Percentiles rank a stretch among this genome's conserved stretches.
Evolutionary conservation across 2,329 filamentous ascomycete species (phyloP).

Genomic region (Hypoxylon sp.): DNA sequence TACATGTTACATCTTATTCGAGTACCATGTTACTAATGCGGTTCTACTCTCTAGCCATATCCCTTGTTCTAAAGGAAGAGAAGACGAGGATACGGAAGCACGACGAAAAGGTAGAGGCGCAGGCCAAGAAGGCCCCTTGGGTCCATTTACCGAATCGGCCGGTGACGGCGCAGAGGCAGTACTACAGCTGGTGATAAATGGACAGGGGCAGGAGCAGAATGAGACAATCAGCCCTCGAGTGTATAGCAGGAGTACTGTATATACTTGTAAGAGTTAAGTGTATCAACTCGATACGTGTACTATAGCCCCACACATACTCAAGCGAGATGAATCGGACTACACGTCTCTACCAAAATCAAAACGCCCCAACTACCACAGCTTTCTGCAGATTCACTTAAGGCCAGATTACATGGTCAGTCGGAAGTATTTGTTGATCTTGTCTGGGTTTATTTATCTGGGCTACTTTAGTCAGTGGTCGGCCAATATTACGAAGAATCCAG

Average conservation of each 20-base stretch:
- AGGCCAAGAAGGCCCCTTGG: conserved; percentile 83
- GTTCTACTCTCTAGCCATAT: conserved; percentile 69
- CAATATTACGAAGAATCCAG: not conserved
- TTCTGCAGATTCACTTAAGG: not conserved
- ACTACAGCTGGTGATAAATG: conserved; percentile 83
- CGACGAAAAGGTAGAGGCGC: conserved; percentile 81
- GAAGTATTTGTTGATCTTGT: not conserved
- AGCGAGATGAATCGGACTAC: conserved; percentile 6
- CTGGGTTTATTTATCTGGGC: not conserved
- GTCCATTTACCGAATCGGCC: conserved; percentile 87
- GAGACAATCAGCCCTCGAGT: not conserved
- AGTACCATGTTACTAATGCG: conserved; percentile 37
- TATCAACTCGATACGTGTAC: conserved; percentile 35
- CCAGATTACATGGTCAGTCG: not conserved
- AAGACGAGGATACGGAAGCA: conserved; percentile 85
- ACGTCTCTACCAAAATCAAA: conserved; percentile 6
- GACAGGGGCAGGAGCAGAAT: not conserved
- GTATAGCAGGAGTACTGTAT: conserved; percentile 18
- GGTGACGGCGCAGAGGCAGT: conserved; percentile 85
- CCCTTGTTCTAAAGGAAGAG: conserved; percentile 91
- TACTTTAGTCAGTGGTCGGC: not conserved
- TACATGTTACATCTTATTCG: conserved; percentile 3
- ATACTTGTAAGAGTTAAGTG: conserved; percentile 41
- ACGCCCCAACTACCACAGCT: not conserved
- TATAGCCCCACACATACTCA: conserved; percentile 28